Evolutionary conservation across 768 basidiomycete genomes (phyloP), one percentile per base, ranked within the genome.

Genomic region (Psilocybe cubensis): DNA sequence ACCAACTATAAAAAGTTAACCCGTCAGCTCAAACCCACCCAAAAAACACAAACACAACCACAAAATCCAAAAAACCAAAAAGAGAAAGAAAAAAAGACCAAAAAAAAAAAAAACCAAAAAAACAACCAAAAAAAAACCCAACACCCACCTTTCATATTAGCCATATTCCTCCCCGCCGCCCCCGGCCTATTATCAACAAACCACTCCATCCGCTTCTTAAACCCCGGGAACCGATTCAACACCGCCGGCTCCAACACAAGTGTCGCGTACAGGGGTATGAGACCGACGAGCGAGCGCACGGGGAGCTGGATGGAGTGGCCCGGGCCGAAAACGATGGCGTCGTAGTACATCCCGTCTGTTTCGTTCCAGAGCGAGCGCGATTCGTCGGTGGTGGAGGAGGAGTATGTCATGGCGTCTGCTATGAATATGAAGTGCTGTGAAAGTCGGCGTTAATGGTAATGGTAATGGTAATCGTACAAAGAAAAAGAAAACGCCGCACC

Each of bases 201-300:
- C 97, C 97, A 98, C 58, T 99, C 94, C 85, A 99, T 85, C 35
- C 97, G 85, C 76, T 98, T 98, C 79, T 94, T 98, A 83, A 99
- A 99, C 1, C 97, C 95, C 7, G 96, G 95, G 78, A 98, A 92
- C 25, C 91, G 85, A 67, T 94, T 93, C 64, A 99, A 82, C 24
- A 88, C 85, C 5, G 86, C 76, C 2, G 97, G 96, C 69, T 98
- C 97, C 33, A 99, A 80, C 1, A 96, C 95, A 21, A 98, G 79
- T 0, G 96, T 98, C 7, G 90, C 97, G 70, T 96, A 98, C 18
- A 98, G 82, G 1, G 97, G 97, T 59, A 99, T 98, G 56, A 99
- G 83, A n/a, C 97, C 96, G 58, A 99, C 96, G 58, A 99, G 85
- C 68, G 91, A 93, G 72, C 94, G 88, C 45, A 99, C 85, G 18